Base-by-base conservation (phyloP, 768 basidiomycete species). In the Suillus decipiens region DNA sequence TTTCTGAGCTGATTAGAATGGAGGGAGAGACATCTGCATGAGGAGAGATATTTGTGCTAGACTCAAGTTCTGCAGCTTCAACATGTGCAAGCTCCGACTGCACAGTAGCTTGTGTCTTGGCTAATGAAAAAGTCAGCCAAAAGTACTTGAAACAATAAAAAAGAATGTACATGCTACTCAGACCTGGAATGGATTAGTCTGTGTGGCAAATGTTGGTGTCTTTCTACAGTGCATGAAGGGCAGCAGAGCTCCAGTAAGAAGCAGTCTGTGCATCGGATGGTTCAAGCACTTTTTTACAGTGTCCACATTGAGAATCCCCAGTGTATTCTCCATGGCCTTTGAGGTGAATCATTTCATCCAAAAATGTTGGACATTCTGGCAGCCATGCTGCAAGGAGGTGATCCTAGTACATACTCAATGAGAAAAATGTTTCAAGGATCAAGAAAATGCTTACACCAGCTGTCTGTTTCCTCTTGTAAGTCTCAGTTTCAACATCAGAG, bases 11-110 rank as follows among this genome's bases (percentile, higher is more conserved):
- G 14, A 69, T 55, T 28, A 66, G 36, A 33, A 66, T 51, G 0
- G 45, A 43, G 47, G 59, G 45, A 12, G 64, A 50, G n/a, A 63
- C 63, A 39, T 68, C 67, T 5, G 57, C 42, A 24, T 58, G 58
- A 19, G 63, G 59, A 7, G 53, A 60, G 41, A 31, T 24, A 47
- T 60, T 60, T 2, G 5, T 22, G 4, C 59, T 43, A 6, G 41
- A 6, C 22, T 59, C 37, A 0, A 59, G n/a, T 2, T 59, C 42
- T 33, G 12, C 5, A 4, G 59, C 59, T 31, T 59, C 59, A 24
- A 33, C 34, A 7, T 22, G 31, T 5, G 39, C 17, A 2, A 58
- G 57, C 7, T 34, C 33, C 17, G 42, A 19, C 1, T 11, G 39
- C 0, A 58, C 36, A 9, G 37, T 17, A 14, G 57, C 17, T 14